These are phyloP conservation scores for Ambrosiella xylebori DNA, from an alignment of 2,329 filamentous ascomycete species.

Conservation along the genomic window DNA sequence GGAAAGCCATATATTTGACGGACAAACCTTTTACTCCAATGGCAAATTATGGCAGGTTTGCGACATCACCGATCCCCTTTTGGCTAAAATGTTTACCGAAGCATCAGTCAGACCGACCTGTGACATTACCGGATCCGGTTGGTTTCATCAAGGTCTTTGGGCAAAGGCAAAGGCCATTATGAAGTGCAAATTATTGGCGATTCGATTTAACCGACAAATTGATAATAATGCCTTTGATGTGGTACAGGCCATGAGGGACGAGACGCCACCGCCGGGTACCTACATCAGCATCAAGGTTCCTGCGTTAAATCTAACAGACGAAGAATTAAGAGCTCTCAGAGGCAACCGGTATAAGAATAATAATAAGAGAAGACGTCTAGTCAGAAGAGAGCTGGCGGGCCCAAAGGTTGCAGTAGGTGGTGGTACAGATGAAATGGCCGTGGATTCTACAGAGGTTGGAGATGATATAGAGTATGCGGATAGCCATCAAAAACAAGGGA, in stretches of 20 bases:
- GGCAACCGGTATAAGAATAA: constrained; percentile 18
- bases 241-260: constrained; percentile 23
- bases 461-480: constrained; percentile 15
- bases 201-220: constrained; percentile 38
- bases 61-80: constrained; percentile 69
- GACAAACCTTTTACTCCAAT: constrained; percentile 53
- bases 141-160: constrained; percentile 68
- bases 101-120: constrained; percentile 40
- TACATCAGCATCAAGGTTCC: constrained; percentile 24
- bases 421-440: not conserved
- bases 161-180: constrained; percentile 74
- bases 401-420: constrained; percentile 7
- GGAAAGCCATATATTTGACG: constrained; percentile 65
- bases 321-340: constrained; percentile 21
- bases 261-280: constrained; percentile 17
- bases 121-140: constrained; percentile 52
- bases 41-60: constrained; percentile 91
- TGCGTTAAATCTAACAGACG: constrained; percentile 23
- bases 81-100: constrained; percentile 48
- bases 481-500: constrained; percentile 10
- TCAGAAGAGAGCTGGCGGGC: constrained; percentile 15
- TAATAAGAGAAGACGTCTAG: constrained; percentile 15
- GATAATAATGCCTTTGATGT: constrained; percentile 29
- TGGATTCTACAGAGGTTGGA: constrained; percentile 5
- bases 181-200: constrained; percentile 63